Evolutionary conservation across 2,329 filamentous ascomycete species (phyloP), one percentile per base, ranked within the genome.

Genomic region (Fusarium xyrophilum): DNA sequence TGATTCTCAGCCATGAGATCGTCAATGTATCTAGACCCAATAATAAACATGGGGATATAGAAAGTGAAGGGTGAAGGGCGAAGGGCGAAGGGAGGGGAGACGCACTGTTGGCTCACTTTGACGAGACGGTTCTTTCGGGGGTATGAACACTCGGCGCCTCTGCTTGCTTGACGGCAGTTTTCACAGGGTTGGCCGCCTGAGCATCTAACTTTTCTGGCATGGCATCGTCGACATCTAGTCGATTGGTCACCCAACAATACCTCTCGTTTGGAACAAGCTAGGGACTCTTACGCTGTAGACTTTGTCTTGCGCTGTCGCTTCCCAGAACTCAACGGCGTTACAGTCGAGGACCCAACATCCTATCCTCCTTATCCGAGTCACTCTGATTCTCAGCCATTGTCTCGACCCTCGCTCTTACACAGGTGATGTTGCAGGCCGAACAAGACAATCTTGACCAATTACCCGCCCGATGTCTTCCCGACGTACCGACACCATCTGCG

Each of bases 1-100:
- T 77, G 64, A 17, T 78, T 79, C 42, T 79, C 77, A 2, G 74
- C 75, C n/a, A 78, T 44, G 15, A 79, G 71, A 25, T 77, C 74
- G 35, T 79, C 76, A 25, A 79, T 71, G 33, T 79, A 25, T 25
- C 23, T 25, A 25, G 23, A 25, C 23, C 23, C 23, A 25, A 4
- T 6, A 25, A 25, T 25, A 25, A 25, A 42, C 3, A 43, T 19
- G 12, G 15, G 12, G 2, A 5, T 4, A 9, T 1, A 1, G 11
- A 23, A 27, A 15, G 5, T 9, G 4, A 12, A 8, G 7, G 3
- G 7, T n/a, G n/a, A n/a, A n/a, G n/a, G n/a, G n/a, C n/a, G n/a
- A n/a, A n/a, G 30, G 19, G 5, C 7, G 4, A 12, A 8, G 7
- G 3, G 7, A 3, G 2, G 9, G 8, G 7, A 8, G 2, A 53